These are phyloP conservation scores for Penicillium ucsense DNA, from an alignment of 495 filamentous ascomycete genomes.

Conservation along the genomic window DNA sequence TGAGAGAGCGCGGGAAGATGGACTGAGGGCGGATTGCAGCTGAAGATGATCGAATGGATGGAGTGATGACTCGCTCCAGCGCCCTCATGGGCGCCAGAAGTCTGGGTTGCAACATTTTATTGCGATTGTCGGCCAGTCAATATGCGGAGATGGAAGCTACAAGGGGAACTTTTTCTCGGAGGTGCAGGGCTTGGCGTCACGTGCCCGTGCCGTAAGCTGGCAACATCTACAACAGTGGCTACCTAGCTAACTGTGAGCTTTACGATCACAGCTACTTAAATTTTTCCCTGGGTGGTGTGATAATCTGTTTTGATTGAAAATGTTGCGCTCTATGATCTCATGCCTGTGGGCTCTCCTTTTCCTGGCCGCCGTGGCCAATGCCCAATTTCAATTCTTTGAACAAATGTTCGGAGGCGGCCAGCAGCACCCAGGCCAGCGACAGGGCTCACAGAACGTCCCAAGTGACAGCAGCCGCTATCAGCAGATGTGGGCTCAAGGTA, in stretches of 20 bases:
- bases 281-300: background rate
- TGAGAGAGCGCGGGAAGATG: conserved; percentile 30
- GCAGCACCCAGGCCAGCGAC: conserved; percentile 51
- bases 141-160: conserved; percentile 13
- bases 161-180: conserved; percentile 30
- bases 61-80: conserved; percentile 28
- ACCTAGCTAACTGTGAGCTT: background rate
- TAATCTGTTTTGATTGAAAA: background rate
- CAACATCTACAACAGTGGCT: conserved; percentile 10
- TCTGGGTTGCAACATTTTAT: conserved; percentile 34
- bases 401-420: conserved; percentile 62
- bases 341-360: conserved; percentile 38
- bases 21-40: conserved; percentile 16
- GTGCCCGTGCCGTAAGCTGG: conserved; percentile 18
- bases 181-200: conserved; percentile 24
- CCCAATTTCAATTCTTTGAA: conserved; percentile 86
- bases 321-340: conserved; percentile 19
- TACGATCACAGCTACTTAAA: background rate
- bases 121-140: conserved; percentile 9
- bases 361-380: conserved; percentile 38
- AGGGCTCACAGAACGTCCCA: conserved; percentile 61
- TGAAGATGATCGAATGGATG: conserved; percentile 18
- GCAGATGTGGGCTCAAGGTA: conserved; percentile 56
- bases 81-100: conserved; percentile 31
- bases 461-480: conserved; percentile 74